Base-by-base conservation (phyloP, 352 stramenopile genomes). In the Paralagenidium karlingii region DNA sequence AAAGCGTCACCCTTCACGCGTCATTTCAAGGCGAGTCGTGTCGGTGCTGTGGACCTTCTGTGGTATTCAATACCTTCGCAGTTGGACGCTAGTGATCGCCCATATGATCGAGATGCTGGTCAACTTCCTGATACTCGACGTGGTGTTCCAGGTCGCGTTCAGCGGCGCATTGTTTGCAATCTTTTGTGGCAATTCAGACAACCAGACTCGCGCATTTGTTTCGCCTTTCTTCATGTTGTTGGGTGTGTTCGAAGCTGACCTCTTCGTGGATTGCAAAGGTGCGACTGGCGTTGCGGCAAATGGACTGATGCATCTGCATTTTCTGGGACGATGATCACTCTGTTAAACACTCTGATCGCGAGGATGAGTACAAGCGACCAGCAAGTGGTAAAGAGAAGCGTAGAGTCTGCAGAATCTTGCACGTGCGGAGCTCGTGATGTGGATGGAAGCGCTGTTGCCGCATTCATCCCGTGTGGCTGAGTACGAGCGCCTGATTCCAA, bases 201-300 rank as follows among this genome's bases (percentile, higher is more conserved):
- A n/a, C n/a, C n/a, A n/a, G n/a, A 45, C 33, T 10, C 68, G 68
- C 19, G 38, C 68, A 6, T 83, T 86, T 39, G 71, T 82, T 46
- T 77, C 68, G 0, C 68, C 83, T 10, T 82, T 79, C 36, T 57
- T 82, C 38, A 76, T 86, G 65, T 59, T 86, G 22, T 86, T 77
- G 34, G 68, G 73, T 1, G 54, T 78, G 34, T 55, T 86, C 47
- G 66, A 68, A 9, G 79, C 76, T 45, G 52, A 64, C 32, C 52
- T 55, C 15, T 58, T 67, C 40, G n/a, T n/a, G n/a, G n/a, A n/a
- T n/a, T 53, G 60, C 19, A 25, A 45, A 22, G 65, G 62, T 27
- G 69, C 54, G 49, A 53, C 51, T n/a, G 68, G 59, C 56, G 54
- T 71, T 34, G 74, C 60, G 43, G 58, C 55, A 41, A 67, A 76